Evolutionary conservation across 257 asterid genomes (phyloP), one percentile per base, ranked within the genome.

Genomic region (Solanum tarapatanum): DNA sequence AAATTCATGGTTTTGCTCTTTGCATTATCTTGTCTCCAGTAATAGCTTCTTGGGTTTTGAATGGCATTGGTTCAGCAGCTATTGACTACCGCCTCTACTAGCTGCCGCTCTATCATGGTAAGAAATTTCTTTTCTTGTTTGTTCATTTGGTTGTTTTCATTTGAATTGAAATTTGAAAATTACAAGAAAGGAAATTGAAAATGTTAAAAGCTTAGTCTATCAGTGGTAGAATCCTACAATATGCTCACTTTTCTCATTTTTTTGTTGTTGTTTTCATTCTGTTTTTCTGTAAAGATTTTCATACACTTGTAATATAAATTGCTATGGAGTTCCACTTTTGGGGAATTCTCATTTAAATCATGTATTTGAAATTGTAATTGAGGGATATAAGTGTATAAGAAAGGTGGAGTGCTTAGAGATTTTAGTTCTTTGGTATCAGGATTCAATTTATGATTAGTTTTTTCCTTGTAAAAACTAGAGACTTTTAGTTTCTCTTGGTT

Each of bases 41-140:
- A 2, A 79, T 17, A 55, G 82, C 62, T 86, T 73, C 41, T 33
- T 80, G 51, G 85, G 82, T 70, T 64, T 41, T n/a, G 68, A 60
- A 91, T 89, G 91, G 88, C 87, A 37, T 36, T 83, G 70, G 75
- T 75, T 13, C 88, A 89, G 21, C 90, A 83, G 33, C 74, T 89
- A 58, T 75, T 86, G 26, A 88, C 89, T 69, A 82, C 89, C 85
- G 69, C 41, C 30, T 80, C 90, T 48, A 74, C 88, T 87, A 74
- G 55, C 45, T 73, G 88, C 88, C 90, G 87, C 89, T 72, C 87
- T 77, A 87, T 88, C 68, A 88, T 85, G 93, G 93, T 91, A 89
- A 37, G 23, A 37, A 37, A 37, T 75, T 19, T n/a, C 26, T 33
- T 73, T 35, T 73, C 37, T 19, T 60, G 58, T 8, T n/a, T 60